Evolutionary conservation across 352 stramenopile genomes (phyloP).

Genomic region (Pythium vanterpoolii): DNA sequence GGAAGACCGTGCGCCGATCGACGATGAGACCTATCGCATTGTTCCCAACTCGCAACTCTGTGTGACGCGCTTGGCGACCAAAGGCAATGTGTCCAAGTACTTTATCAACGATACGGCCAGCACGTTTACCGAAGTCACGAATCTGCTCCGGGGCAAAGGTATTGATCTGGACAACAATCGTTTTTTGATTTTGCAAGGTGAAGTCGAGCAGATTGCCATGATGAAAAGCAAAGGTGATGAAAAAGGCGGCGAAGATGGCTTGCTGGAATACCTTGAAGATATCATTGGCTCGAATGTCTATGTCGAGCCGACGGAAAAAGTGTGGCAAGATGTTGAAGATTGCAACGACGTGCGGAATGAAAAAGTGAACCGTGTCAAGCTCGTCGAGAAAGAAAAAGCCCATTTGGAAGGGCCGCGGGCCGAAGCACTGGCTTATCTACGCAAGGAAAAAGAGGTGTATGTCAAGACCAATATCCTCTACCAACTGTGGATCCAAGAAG

Average conservation of each 20-base stretch:
- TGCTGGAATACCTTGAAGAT: conserved; percentile 99
- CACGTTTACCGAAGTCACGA: conserved; percentile 94
- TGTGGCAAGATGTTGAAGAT: conserved; percentile 92
- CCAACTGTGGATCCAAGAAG: conserved; percentile 91
- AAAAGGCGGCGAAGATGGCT: conserved; percentile 93
- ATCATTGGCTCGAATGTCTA: conserved; percentile 99
- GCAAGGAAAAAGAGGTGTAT: conserved; percentile 95
- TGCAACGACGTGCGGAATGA: conserved; percentile 90
- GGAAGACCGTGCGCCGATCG: conserved; percentile 11
- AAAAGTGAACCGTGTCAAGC: conserved; percentile 98
- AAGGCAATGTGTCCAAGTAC: conserved; percentile 97
- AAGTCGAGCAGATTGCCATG: conserved; percentile 98
- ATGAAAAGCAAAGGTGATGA: conserved; percentile 98
- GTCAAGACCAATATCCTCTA: conserved; percentile 96
- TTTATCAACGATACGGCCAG: conserved; percentile 92
- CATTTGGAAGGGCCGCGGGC: conserved; percentile 92
- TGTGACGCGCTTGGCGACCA: conserved; percentile 92
- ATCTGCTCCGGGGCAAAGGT: conserved; percentile 92
- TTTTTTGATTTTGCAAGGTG: conserved; percentile 98
- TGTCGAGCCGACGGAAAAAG: conserved; percentile 93
- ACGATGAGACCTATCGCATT: conserved; percentile 92
- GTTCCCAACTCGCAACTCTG: conserved; percentile 90
- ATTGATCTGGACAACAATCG: conserved; percentile 99
- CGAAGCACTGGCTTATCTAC: conserved; percentile 93
- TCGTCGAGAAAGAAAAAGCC: conserved; percentile 97